A percentile compares a stretch with the other conserved stretches of the same genome.
These are phyloP conservation scores for Cladophialophora chaetospira DNA, from an alignment of 2,329 filamentous ascomycete genomes.

Conservation along the genomic window DNA sequence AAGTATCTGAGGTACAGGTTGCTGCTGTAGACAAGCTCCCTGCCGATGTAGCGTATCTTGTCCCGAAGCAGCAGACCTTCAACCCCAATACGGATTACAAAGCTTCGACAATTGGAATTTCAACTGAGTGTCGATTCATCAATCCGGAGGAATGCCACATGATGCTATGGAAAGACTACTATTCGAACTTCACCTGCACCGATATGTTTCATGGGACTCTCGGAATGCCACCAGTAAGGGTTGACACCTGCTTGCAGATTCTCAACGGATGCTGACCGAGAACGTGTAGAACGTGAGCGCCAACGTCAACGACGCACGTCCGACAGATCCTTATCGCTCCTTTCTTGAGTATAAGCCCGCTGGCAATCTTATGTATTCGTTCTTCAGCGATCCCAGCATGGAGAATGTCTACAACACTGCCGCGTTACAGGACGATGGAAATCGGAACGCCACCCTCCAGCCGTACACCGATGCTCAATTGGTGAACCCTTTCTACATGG, in stretches of 20 bases:
- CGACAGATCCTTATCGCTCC: conserved; percentile 19
- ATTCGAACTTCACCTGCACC: conserved; percentile 24
- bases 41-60: conserved; percentile 8
- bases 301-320: neutral
- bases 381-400: conserved; percentile 18
- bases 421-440: conserved; percentile 5
- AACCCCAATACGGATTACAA: conserved; percentile 12
- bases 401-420: conserved; percentile 25
- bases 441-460: conserved; percentile 5
- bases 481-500: conserved; percentile 20
- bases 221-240: conserved; percentile 9
- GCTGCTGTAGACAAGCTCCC: neutral
- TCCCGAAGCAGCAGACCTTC: conserved; percentile 8
- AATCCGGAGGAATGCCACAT: conserved; percentile 15
- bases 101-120: conserved; percentile 23
- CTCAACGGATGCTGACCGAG: no score
- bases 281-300: neutral
- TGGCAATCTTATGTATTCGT: conserved; percentile 18
- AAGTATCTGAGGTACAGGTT: conserved; percentile 9
- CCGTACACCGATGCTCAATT: conserved; percentile 19
- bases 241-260: neutral
- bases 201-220: conserved; percentile 24
- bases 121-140: conserved; percentile 17
- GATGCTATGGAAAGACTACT: conserved; percentile 17
- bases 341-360: conserved; percentile 20